Conservation (phyloP, 2,329 filamentous ascomycete species). For the Sporothrix globosa region DNA sequence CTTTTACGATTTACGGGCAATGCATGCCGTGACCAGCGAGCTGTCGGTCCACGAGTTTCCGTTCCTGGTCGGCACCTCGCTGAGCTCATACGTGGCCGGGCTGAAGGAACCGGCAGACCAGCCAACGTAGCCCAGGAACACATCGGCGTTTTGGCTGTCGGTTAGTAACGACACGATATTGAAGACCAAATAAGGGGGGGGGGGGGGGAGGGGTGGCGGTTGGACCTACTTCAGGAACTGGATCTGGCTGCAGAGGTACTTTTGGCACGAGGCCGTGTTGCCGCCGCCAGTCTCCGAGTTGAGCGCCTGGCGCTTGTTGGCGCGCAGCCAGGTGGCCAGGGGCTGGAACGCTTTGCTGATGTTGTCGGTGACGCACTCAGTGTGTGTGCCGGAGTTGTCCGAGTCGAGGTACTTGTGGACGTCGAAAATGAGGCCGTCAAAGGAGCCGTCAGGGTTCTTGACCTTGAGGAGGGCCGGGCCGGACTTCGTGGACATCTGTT, state of each 20-base stretch:
- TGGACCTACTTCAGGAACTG: slow-evolving; percentile 39
- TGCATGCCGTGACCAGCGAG: slow-evolving; percentile 33
- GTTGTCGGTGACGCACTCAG: slow-evolving; percentile 56
- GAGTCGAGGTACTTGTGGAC: slow-evolving; percentile 64
- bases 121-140: slow-evolving; percentile 40
- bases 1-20: slow-evolving; percentile 27
- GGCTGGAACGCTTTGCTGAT: slow-evolving; percentile 46
- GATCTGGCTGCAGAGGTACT: slow-evolving; percentile 42
- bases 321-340: slow-evolving; percentile 44
- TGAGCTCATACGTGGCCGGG: slow-evolving; percentile 38
- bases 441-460: slow-evolving; percentile 61
- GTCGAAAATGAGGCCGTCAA: slow-evolving; percentile 56
- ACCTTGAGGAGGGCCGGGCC: slow-evolving; percentile 52
- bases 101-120: slow-evolving; percentile 40
- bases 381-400: slow-evolving; percentile 58
- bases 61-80: slow-evolving; percentile 39
- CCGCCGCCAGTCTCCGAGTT: slow-evolving; percentile 47
- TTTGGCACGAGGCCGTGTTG: slow-evolving; percentile 44
- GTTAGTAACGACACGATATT: neutral
- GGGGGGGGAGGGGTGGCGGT: too few species aligned
- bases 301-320: slow-evolving; percentile 43
- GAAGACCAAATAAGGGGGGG: neutral
- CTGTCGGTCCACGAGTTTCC: slow-evolving; percentile 36
- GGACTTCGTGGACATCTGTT: slow-evolving; percentile 36
- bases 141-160: slow-evolving; percentile 39